Conservation (phyloP, 352 stramenopile species). For the Phytophthora parvispora region DNA sequence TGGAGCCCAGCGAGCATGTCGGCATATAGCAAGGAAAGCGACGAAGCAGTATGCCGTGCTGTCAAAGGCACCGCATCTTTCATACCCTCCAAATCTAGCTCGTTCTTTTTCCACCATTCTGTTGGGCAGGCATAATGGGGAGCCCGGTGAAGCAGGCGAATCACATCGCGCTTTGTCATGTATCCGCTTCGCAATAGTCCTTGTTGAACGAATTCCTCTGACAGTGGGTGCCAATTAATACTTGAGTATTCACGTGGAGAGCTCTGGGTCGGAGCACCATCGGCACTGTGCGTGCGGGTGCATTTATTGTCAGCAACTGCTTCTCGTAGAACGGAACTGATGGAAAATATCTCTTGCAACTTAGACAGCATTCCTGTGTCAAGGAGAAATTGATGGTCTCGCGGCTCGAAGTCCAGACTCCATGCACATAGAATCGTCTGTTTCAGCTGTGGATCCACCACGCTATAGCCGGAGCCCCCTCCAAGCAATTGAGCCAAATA, state of each 20-base stretch:
- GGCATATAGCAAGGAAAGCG: constrained; percentile 79
- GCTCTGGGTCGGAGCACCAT: constrained; percentile 2
- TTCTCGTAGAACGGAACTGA: constrained; percentile 60
- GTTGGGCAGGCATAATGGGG: constrained; percentile 64
- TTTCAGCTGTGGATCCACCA: constrained; percentile 69
- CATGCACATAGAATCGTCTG: constrained; percentile 86
- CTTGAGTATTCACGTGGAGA: constrained; percentile 34
- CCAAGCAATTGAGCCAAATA: constrained; percentile 71
- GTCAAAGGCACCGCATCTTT: constrained; percentile 25
- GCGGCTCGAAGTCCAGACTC: constrained; percentile 87
- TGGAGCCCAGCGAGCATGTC: constrained; percentile 75
- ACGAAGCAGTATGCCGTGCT: constrained; percentile 74
- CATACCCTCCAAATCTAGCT: constrained; percentile 28
- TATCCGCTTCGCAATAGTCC: constrained; percentile 72
- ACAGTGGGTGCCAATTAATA: constrained; percentile 85
- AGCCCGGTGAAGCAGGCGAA: constrained; percentile 69
- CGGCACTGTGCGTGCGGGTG: neutral
- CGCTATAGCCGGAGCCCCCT: constrained; percentile 32
- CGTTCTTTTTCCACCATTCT: constrained; percentile 75
- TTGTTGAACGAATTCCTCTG: constrained; percentile 83
- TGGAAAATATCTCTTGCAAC: constrained; percentile 81
- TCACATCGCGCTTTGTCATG: constrained; percentile 85
- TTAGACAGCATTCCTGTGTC: constrained; percentile 82
- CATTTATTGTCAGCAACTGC: constrained; percentile 36
- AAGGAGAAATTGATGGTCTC: constrained; percentile 85